Percentiles rank a stretch among this genome's conserved stretches.
phyloP scores from a whole-genome alignment of 148 eudicot species.

The Heliamphora exappendiculata region DNA sequence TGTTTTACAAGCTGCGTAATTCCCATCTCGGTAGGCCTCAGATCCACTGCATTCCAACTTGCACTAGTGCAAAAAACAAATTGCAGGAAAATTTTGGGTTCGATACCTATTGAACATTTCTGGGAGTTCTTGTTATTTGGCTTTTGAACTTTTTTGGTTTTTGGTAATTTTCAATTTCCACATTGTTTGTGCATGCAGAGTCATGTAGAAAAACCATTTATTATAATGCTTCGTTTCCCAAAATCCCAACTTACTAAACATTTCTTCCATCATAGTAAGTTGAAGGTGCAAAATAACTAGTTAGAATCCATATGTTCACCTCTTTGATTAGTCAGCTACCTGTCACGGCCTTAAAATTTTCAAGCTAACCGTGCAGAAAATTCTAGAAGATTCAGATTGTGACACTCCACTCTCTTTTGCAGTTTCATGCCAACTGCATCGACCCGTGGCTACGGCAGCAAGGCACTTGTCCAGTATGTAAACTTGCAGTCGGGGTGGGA shows the following conservation, averaged over 20 bases:
- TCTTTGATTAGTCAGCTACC: background rate
- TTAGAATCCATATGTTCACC: background rate
- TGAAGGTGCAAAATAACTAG: background rate
- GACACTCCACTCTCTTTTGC: constrained; percentile 19
- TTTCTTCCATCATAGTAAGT: background rate
- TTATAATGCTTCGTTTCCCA: background rate
- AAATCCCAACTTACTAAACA: background rate
- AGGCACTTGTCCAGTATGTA: constrained; percentile 23
- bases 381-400: too few species aligned
- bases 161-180: background rate
- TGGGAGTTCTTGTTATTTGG: background rate
- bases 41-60: background rate
- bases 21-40: background rate
- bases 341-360: too few species aligned
- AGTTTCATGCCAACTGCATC: constrained; percentile 39
- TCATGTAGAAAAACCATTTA: background rate
- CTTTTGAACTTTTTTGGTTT: background rate
- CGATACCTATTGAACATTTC: background rate
- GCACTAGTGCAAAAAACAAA: background rate
- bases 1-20: too few species aligned
- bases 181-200: background rate
- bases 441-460: constrained; percentile 37
- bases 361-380: too few species aligned
- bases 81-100: background rate
- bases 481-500: constrained; percentile 23